phyloP scores from a whole-genome alignment of 495 filamentous ascomycete genomes.

The Penicillium dipodomyicola region DNA sequence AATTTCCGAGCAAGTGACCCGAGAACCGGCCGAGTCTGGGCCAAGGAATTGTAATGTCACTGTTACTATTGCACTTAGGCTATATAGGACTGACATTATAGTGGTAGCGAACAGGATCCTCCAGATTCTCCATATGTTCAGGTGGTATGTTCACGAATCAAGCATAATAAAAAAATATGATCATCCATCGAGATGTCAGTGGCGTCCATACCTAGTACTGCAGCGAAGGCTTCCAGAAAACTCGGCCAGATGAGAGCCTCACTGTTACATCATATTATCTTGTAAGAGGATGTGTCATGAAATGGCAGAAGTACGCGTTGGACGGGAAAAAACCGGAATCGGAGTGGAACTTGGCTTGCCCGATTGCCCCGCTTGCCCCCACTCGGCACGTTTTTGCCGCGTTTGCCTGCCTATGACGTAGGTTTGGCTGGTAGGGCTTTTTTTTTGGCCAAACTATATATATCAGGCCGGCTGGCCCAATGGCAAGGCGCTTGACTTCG shows the following conservation, averaged over 20 bases:
- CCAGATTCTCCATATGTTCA: too few species aligned
- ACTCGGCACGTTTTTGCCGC: slow-evolving; percentile 17
- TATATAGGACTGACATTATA: too few species aligned
- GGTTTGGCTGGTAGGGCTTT: neutral
- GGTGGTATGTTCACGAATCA: neutral
- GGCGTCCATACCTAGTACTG: slow-evolving; percentile 10
- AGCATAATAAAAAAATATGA: neutral
- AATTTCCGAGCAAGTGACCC: neutral
- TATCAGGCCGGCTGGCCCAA: slow-evolving; percentile 54
- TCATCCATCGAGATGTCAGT: neutral
- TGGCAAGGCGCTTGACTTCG: slow-evolving; percentile 74
- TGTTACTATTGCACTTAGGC: too few species aligned
- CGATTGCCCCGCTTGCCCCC: neutral
- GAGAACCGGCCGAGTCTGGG: neutral
- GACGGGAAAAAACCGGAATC: slow-evolving; percentile 16
- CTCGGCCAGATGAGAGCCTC: slow-evolving; percentile 12
- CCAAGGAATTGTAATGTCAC: too few species aligned
- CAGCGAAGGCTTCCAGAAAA: slow-evolving; percentile 32
- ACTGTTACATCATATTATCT: slow-evolving; percentile 11
- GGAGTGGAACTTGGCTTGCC: neutral
- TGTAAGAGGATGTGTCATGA: slow-evolving; percentile 1
- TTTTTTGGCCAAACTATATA: slow-evolving; percentile 3
- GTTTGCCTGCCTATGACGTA: slow-evolving; percentile 2
- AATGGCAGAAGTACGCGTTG: neutral
- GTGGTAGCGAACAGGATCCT: neutral